These are phyloP conservation scores for Metschnikowia bowlesiae DNA, from an alignment of 805 yeast species.

Conservation along the genomic window DNA sequence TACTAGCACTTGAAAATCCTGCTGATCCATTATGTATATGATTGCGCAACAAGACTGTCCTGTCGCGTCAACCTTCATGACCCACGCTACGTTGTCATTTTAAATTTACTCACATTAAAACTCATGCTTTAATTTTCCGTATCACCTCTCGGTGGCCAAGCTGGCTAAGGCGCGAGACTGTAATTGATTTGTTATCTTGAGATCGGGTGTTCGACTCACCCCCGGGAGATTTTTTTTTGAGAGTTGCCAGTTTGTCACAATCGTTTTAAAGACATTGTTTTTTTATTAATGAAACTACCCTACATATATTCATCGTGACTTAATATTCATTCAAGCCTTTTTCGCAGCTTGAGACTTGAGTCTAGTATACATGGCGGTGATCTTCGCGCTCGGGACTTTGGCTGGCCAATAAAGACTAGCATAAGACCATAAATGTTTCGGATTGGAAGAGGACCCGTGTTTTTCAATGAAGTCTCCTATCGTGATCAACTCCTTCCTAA, in stretches of 20 bases:
- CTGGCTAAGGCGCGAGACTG: constrained; percentile 45
- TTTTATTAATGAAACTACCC: no score
- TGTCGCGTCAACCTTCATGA: no score
- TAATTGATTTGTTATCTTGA: constrained; percentile 36
- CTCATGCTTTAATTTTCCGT: background rate
- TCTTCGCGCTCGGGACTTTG: constrained; percentile 67
- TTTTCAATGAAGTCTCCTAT: constrained; percentile 65
- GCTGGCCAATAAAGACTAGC: constrained; percentile 87
- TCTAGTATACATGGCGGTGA: constrained; percentile 72
- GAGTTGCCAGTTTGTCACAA: no score
- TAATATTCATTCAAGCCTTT: constrained; percentile 4
- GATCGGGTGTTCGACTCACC: constrained; percentile 45
- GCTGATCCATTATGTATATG: no score
- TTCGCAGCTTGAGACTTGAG: constrained; percentile 31
- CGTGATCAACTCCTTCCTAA: constrained; percentile 61
- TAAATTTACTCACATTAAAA: no score
- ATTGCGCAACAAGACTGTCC: no score
- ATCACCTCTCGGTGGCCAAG: constrained; percentile 38
- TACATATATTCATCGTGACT: background rate
- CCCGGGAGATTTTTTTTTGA: constrained; percentile 33
- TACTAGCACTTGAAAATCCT: no score
- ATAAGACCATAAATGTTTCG: constrained; percentile 77
- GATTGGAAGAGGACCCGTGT: constrained; percentile 29
- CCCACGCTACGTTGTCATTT: no score
- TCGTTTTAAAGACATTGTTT: no score